phyloP scores from a whole-genome alignment of 148 eudicot species.

The Suaeda aralocaspica region DNA sequence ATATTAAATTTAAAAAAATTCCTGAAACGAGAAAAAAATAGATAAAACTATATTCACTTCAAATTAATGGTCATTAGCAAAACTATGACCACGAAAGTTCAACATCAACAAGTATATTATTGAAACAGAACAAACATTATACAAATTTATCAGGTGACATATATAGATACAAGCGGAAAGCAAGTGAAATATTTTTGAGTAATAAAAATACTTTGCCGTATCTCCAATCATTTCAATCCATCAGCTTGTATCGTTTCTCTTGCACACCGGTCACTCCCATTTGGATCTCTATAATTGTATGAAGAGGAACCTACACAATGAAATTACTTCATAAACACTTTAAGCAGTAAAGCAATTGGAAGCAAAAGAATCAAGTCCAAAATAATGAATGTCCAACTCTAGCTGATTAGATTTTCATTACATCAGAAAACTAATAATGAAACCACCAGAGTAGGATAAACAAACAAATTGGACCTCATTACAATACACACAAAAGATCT shows the following conservation, averaged over 20 bases:
- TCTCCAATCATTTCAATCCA: conserved; percentile 53
- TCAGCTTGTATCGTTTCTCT: conserved; percentile 97
- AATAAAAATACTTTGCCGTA: background rate
- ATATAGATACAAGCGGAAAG: background rate
- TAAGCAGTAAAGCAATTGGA: no score
- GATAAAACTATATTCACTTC: background rate
- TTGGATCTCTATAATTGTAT: conserved; percentile 95
- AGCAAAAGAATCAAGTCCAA: background rate
- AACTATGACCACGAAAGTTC: background rate
- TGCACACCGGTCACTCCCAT: conserved; percentile 99
- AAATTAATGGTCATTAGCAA: background rate
- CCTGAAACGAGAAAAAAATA: no score
- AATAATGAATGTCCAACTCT: no score
- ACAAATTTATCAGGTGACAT: background rate
- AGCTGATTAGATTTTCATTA: no score
- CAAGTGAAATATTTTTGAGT: background rate
- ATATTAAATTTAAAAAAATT: no score
- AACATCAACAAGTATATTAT: background rate
- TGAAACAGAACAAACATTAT: background rate
- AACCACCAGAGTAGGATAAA: no score
- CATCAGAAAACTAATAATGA: no score
- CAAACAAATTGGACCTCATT: no score
- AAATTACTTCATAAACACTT: no score
- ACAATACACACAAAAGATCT: no score
- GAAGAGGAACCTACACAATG: conserved; percentile 80